Conservation (phyloP, 306 rosid species). For the Glycyrrhiza uralensis region DNA sequence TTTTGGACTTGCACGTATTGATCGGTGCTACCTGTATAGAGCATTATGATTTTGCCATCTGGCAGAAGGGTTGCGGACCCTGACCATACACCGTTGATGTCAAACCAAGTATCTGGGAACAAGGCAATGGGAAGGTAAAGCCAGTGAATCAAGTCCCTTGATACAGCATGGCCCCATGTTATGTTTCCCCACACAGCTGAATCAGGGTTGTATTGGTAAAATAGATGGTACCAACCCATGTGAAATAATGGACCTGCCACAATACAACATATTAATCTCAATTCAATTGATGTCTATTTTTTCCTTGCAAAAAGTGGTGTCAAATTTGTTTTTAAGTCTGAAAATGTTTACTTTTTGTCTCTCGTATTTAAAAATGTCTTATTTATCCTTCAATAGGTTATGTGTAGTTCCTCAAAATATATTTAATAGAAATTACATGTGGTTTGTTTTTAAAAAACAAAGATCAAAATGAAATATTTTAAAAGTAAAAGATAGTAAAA, state of each 20-base stretch:
- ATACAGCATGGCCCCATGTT: constrained; percentile 86
- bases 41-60: constrained; percentile 62
- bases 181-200: constrained; percentile 89
- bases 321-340: no score
- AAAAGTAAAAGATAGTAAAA: no score
- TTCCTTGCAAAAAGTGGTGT: not conserved
- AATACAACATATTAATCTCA: not conserved
- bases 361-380: no score
- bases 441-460: no score
- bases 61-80: constrained; percentile 76
- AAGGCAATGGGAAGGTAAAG: constrained; percentile 69
- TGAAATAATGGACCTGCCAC: constrained; percentile 63
- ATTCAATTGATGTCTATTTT: no score
- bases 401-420: no score
- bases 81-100: constrained; percentile 76
- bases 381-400: no score
- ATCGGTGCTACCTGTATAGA: constrained; percentile 60
- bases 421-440: no score
- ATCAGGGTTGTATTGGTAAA: constrained; percentile 82
- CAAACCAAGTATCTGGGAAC: constrained; percentile 55
- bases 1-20: constrained; percentile 65
- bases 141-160: constrained; percentile 80
- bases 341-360: no score
- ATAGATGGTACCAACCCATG: constrained; percentile 82
- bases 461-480: no score